Conservation (phyloP, 331 rosid genomes). For the Rosa hybrid region DNA sequence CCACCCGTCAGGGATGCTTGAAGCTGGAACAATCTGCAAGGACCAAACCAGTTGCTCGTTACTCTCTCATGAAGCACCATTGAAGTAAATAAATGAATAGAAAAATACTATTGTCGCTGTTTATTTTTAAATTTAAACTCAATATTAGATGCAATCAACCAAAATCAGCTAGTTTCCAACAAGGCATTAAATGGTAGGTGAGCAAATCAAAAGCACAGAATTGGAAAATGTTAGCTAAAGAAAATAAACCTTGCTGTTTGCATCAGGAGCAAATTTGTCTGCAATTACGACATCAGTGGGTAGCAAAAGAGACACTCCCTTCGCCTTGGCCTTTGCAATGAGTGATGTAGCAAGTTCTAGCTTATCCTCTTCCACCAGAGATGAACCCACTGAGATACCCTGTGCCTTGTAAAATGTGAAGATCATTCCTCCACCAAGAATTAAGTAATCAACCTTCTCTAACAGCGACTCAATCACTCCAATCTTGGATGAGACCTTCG, state of each 20-base stretch:
- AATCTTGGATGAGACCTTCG: conserved; percentile 97
- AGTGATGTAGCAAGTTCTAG: conserved; percentile 85
- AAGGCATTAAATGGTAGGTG: background rate
- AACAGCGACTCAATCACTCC: conserved; percentile 96
- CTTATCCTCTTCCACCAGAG: conserved; percentile 97
- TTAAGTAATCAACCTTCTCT: conserved; percentile 81
- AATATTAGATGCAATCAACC: background rate
- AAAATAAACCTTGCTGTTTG: conserved; percentile 89
- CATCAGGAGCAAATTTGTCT: conserved; percentile 98
- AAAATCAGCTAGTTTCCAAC: background rate
- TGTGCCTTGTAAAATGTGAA: conserved; percentile 99
- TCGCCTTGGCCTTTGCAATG: conserved; percentile 81
- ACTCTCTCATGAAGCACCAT: conserved; percentile 15
- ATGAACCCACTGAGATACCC: conserved; percentile 94
- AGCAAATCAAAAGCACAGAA: conserved; percentile 4
- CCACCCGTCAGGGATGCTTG: conserved; percentile 99
- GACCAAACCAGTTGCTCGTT: conserved; percentile 24
- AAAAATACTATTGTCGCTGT: background rate
- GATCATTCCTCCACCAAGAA: conserved; percentile 99
- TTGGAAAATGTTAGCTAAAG: conserved; percentile 23
- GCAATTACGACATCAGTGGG: conserved; percentile 97
- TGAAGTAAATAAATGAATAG: background rate
- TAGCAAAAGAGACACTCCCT: conserved; percentile 89
- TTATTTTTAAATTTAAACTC: background rate
- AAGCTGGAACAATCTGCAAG: conserved; percentile 80